Conservation (phyloP, 2,329 filamentous ascomycete genomes). For the Alternaria brassicae region DNA sequence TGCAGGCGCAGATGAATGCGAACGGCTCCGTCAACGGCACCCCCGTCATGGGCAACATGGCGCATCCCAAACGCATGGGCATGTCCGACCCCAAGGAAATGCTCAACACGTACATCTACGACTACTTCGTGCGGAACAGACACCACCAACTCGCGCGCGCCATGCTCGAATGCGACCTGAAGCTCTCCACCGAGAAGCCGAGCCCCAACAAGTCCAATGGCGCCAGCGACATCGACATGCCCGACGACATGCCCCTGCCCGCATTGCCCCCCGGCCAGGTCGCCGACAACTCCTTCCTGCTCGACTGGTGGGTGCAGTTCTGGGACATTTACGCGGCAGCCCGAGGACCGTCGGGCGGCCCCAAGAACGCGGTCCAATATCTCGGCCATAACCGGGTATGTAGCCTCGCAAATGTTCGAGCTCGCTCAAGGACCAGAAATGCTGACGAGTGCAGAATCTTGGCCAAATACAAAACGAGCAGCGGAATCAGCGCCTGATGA, state of each 20-base stretch:
- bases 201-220: constrained; percentile 73
- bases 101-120: constrained; percentile 88
- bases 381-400: constrained; percentile 82
- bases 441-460: constrained; percentile 62
- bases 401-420: constrained; percentile 10
- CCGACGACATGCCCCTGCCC: constrained; percentile 83
- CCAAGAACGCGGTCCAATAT: constrained; percentile 67
- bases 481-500: constrained; percentile 73
- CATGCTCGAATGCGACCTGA: constrained; percentile 55
- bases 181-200: constrained; percentile 66
- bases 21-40: constrained; percentile 68
- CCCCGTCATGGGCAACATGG: constrained; percentile 71
- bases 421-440: background rate
- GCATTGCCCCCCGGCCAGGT: constrained; percentile 67
- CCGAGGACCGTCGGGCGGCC: constrained; percentile 60
- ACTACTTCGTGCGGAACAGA: constrained; percentile 85
- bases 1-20: constrained; percentile 69
- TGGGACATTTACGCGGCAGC: constrained; percentile 94
- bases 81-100: constrained; percentile 56
- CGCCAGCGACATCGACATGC: constrained; percentile 76
- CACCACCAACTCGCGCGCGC: constrained; percentile 85
- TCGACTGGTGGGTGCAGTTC: constrained; percentile 97
- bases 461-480: constrained; percentile 73
- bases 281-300: constrained; percentile 82
- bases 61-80: constrained; percentile 39